phyloP scores from a whole-genome alignment of 73 alveolate genomes.

The Paramecium caudatum region DNA sequence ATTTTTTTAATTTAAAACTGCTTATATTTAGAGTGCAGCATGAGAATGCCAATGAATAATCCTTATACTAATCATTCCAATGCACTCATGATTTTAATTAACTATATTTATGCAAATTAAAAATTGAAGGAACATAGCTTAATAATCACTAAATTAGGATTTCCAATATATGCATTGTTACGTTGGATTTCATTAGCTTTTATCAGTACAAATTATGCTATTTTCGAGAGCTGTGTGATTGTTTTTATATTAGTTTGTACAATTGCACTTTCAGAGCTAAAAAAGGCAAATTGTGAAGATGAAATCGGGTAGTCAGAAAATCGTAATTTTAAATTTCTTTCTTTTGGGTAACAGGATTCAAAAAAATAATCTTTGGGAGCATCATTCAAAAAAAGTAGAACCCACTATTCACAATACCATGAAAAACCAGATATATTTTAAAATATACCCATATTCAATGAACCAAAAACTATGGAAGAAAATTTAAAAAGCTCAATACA shows the following conservation, averaged over 20 bases:
- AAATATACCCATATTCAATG: neutral
- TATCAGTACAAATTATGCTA: neutral
- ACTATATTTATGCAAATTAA: neutral
- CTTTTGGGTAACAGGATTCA: neutral
- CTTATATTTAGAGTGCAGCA: neutral
- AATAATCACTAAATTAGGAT: neutral
- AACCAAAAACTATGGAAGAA: constrained; percentile 14
- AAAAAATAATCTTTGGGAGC: constrained; percentile 23
- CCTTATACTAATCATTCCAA: constrained; percentile 12
- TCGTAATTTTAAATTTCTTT: neutral
- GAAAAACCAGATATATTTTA: constrained; percentile 29
- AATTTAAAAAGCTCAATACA: neutral
- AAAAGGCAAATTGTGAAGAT: too few species aligned
- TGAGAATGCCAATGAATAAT: constrained; percentile 40
- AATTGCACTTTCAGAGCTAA: too few species aligned
- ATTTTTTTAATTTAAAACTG: neutral
- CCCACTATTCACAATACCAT: constrained; percentile 2
- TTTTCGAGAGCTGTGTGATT: neutral
- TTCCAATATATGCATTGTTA: neutral
- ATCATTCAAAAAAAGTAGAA: constrained; percentile 41
- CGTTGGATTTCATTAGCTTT: neutral
- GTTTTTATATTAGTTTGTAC: neutral
- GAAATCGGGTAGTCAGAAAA: too few species aligned
- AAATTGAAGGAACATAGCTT: neutral
- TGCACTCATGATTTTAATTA: neutral